Evolutionary conservation across 495 filamentous ascomycete species (phyloP).

Genomic region (Tetracladium marchalianum): DNA sequence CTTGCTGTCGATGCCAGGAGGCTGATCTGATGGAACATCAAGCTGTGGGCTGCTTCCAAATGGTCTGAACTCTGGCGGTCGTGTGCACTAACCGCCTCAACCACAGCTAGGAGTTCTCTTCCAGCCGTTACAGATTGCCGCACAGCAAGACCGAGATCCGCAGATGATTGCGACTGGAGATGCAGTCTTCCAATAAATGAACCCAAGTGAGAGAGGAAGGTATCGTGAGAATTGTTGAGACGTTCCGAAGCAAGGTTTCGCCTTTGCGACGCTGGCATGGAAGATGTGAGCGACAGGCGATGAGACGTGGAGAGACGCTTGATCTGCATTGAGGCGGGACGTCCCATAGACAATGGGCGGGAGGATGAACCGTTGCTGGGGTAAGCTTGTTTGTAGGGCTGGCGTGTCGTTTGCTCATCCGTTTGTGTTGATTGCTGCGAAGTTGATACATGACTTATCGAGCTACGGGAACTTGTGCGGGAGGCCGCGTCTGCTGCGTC

Average conservation of each 20-base stretch:
- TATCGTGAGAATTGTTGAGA: slow-evolving; percentile 69
- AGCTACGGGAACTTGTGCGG: slow-evolving; percentile 18
- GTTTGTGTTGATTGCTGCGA: slow-evolving; percentile 2
- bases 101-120: slow-evolving; percentile 60
- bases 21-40: slow-evolving; percentile 71
- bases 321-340: slow-evolving; percentile 13
- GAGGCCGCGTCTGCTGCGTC: slow-evolving; percentile 23
- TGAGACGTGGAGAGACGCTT: slow-evolving; percentile 42
- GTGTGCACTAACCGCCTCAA: slow-evolving; percentile 77
- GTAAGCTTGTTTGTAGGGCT: slow-evolving; percentile 18
- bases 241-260: slow-evolving; percentile 46
- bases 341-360: slow-evolving; percentile 10
- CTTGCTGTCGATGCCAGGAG: slow-evolving; percentile 71
- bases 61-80: slow-evolving; percentile 53
- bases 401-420: slow-evolving; percentile 19
- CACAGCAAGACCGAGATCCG: slow-evolving; percentile 61
- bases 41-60: slow-evolving; percentile 58
- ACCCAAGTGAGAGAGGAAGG: slow-evolving; percentile 77
- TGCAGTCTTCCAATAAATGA: slow-evolving; percentile 88
- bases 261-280: slow-evolving; percentile 26
- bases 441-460: slow-evolving; percentile 11
- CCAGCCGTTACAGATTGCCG: slow-evolving; percentile 77
- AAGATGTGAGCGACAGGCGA: slow-evolving; percentile 36
- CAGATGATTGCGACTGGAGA: slow-evolving; percentile 77
- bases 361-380: slow-evolving; percentile 9